A percentile compares a stretch with the other conserved stretches of the same genome.
These are phyloP conservation scores for Physcia stellaris DNA, from an alignment of 495 filamentous ascomycete genomes.

Conservation along the genomic window DNA sequence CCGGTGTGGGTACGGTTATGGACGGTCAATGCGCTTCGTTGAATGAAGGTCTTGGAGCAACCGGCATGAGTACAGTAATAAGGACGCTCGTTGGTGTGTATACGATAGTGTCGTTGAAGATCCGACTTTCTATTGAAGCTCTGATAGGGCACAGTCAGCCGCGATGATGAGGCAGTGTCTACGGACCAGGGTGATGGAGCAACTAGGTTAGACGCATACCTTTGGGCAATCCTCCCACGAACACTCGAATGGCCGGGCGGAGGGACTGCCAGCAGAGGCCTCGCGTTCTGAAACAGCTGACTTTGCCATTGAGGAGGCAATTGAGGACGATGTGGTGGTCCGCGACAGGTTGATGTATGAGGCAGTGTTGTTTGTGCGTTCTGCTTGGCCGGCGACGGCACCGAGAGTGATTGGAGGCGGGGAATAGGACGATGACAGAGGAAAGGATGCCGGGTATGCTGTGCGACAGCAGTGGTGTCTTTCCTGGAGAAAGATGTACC, in stretches of 20 bases:
- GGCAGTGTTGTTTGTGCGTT: too few species aligned
- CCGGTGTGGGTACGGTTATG: slow-evolving; percentile 80
- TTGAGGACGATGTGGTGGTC: too few species aligned
- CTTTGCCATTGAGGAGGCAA: too few species aligned
- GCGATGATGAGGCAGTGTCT: neutral
- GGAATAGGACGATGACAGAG: too few species aligned
- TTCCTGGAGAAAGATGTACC: too few species aligned
- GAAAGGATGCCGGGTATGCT: too few species aligned
- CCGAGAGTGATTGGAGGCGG: too few species aligned
- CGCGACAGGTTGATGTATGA: too few species aligned
- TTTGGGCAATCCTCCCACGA: neutral
- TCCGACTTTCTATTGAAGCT: slow-evolving; percentile 92
- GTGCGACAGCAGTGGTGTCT: too few species aligned
- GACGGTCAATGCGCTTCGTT: slow-evolving; percentile 75
- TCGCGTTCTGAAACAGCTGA: neutral
- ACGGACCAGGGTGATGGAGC: neutral
- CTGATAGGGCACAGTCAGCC: slow-evolving; percentile 24
- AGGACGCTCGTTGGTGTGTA: slow-evolving; percentile 82
- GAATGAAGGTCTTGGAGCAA: slow-evolving; percentile 84
- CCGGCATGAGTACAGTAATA: slow-evolving; percentile 55
- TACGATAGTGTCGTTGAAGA: slow-evolving; percentile 74
- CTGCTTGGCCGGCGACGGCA: too few species aligned
- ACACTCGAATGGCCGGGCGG: neutral
- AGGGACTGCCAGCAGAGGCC: neutral
- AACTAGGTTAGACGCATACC: neutral